Percentiles rank a stretch among this genome's conserved stretches.
Conservation (phyloP, 2,329 filamentous ascomycete species). For the Capronia coronata region DNA sequence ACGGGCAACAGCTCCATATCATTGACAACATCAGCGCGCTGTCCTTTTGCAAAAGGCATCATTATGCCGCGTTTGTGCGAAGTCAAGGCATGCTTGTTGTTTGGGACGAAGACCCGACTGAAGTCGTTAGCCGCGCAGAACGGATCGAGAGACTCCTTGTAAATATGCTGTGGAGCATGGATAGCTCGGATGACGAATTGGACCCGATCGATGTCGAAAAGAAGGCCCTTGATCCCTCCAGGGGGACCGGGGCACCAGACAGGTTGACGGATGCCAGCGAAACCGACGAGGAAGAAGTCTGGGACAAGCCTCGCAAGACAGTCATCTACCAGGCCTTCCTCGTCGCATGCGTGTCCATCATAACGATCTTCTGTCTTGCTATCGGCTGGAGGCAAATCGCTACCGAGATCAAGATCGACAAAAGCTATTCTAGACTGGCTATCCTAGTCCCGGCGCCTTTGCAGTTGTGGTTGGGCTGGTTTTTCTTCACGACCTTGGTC, state of each 20-base stretch:
- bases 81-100: slow-evolving; percentile 52
- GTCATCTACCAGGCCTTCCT: slow-evolving; percentile 52
- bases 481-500: slow-evolving; percentile 45
- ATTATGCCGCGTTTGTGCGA: slow-evolving; percentile 58
- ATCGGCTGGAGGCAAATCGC: slow-evolving; percentile 52
- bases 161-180: slow-evolving; percentile 32
- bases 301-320: slow-evolving; percentile 38
- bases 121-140: slow-evolving; percentile 48
- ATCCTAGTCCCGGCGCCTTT: slow-evolving; percentile 49
- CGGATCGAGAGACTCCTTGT: slow-evolving; percentile 45
- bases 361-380: slow-evolving; percentile 51
- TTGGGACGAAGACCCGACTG: slow-evolving; percentile 57
- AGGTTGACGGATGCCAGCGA: slow-evolving; percentile 2
- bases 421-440: slow-evolving; percentile 48
- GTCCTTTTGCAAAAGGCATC: slow-evolving; percentile 56
- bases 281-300: slow-evolving; percentile 4
- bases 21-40: slow-evolving; percentile 53
- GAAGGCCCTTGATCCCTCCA: slow-evolving; percentile 26
- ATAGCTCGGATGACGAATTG: slow-evolving; percentile 39
- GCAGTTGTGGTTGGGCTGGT: slow-evolving; percentile 53
- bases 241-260: slow-evolving; percentile 39
- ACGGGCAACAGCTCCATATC: slow-evolving; percentile 57
- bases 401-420: slow-evolving; percentile 50
- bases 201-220: slow-evolving; percentile 6
- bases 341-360: slow-evolving; percentile 47